These are phyloP conservation scores for Russula earlei DNA, from an alignment of 768 basidiomycete genomes.

Conservation along the genomic window DNA sequence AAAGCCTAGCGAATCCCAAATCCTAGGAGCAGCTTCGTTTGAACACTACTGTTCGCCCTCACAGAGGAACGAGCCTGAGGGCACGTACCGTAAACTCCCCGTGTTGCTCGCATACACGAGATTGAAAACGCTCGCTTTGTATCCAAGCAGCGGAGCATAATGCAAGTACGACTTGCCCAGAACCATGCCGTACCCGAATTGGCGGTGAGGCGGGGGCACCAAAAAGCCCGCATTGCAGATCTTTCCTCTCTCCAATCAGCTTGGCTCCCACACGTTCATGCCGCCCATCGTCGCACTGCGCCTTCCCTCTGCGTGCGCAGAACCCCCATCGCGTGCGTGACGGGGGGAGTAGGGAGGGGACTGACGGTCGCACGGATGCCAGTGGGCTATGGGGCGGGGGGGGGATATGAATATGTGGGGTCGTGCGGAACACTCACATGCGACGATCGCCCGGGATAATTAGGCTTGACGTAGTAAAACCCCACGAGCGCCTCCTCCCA, in stretches of 20 bases:
- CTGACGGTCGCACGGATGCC: no score
- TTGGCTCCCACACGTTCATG: not conserved
- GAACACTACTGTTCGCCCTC: not conserved
- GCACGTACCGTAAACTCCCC: slow-evolving; percentile 55
- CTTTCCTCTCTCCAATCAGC: slow-evolving; percentile 28
- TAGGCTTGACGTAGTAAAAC: slow-evolving; percentile 80
- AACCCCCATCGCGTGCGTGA: not conserved
- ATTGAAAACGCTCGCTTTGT: slow-evolving; percentile 79
- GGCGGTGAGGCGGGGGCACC: slow-evolving; percentile 53
- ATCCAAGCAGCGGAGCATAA: slow-evolving; percentile 73
- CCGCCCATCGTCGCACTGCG: not conserved
- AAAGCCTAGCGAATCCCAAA: slow-evolving; percentile 85
- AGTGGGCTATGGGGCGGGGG: no score
- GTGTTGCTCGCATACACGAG: slow-evolving; percentile 81
- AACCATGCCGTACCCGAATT: slow-evolving; percentile 54
- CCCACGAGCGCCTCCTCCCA: slow-evolving; percentile 72
- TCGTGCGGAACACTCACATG: slow-evolving; percentile 51
- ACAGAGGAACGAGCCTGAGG: not conserved
- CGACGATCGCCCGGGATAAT: slow-evolving; percentile 84
- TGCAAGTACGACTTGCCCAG: slow-evolving; percentile 73
- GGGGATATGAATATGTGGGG: no score
- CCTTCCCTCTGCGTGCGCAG: no score
- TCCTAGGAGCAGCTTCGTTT: slow-evolving; percentile 28
- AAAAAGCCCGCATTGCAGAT: slow-evolving; percentile 90
- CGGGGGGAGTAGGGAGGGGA: not conserved